Evolutionary conservation across 257 asterid genomes (phyloP).

Genomic region (Schizonepeta tenuifolia): DNA sequence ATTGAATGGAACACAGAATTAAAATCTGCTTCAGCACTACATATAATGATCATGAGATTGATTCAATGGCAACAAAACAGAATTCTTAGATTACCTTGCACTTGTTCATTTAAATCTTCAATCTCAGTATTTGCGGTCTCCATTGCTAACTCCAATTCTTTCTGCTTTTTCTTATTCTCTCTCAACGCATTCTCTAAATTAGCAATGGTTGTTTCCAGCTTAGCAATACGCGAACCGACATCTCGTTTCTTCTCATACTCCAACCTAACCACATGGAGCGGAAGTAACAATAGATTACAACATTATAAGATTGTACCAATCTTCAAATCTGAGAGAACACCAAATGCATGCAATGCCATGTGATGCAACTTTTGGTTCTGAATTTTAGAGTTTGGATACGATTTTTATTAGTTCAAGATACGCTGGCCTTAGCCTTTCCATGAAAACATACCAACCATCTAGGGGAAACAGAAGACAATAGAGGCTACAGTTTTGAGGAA

Average conservation of each 20-base stretch:
- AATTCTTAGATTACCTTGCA: conserved; percentile 51
- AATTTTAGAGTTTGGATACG: conserved; percentile 3
- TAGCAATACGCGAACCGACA: conserved; percentile 78
- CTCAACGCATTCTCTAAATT: conserved; percentile 57
- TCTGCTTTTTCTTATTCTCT: conserved; percentile 66
- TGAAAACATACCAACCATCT: neutral
- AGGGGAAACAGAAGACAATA: conserved; percentile 2
- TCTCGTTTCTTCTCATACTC: conserved; percentile 95
- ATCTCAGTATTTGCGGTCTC: conserved; percentile 71
- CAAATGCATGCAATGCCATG: conserved; percentile 21
- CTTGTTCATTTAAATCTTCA: conserved; percentile 62
- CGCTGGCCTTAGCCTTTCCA: conserved; percentile 1
- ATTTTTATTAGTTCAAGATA: conserved; percentile 8
- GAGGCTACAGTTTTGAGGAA: conserved; percentile 4
- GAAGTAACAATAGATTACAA: conserved; percentile 27
- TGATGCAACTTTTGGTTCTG: conserved; percentile 19
- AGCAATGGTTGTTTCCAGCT: conserved; percentile 69
- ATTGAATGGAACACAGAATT: conserved; percentile 24
- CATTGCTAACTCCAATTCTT: conserved; percentile 58
- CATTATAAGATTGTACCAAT: conserved; percentile 9
- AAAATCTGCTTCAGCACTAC: conserved; percentile 19
- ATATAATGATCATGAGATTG: conserved; percentile 13
- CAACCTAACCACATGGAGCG: conserved; percentile 62
- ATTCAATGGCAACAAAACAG: conserved; percentile 6
- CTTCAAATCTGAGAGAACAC: conserved; percentile 16